Base-by-base conservation (phyloP, 176 grass and related monocot species). In the Guadua angustifolia region DNA sequence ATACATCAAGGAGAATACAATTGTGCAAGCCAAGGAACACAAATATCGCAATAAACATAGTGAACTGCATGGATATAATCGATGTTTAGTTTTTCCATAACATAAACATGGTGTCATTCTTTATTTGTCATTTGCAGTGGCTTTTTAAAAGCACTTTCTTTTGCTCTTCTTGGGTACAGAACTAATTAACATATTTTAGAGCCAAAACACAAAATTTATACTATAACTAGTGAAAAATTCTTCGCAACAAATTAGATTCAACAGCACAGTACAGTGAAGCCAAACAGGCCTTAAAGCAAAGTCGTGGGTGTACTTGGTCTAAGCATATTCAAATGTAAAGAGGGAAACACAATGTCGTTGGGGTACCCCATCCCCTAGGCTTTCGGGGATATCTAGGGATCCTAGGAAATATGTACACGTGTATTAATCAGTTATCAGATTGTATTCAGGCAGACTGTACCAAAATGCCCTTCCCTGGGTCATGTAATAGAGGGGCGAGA, bases 261-360 rank as follows among this genome's bases (percentile, higher is more conserved):
- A 58, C 49, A 70, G 24, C 49, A 61, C 3, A 15, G 1, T 29
- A 82, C 24, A 10, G 11, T 58, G 29, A 73, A 36, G 77, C 42
- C 56, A 74, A 50, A 61, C 12, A 74, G 58, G 26, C 32, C n/a
- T 26, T 25, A 38, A 61, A 83, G 69, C 21, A 83, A 83, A 51
- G 60, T 1, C 42, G 1, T 46, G 58, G 4, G 32, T 53, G 71
- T 75, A 33, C 9, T 84, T 43, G 60, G 47, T 21, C 60, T 29
- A 75, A 66, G 45, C 59, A 74, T 74, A 52, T 49, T 65, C 21
- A 74, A 80, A 80, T 68, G 63, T 14, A 26, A 53, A 75, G 21
- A 52, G 60, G 25, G 15, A 33, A 72, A 61, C 26, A 35, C 24
- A 61, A 36, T 50, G 49, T 50, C 14, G 4, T 50, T 1, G 49